Base-by-base conservation (phyloP, 768 basidiomycete species). In the Leccinum ochraceum region DNA sequence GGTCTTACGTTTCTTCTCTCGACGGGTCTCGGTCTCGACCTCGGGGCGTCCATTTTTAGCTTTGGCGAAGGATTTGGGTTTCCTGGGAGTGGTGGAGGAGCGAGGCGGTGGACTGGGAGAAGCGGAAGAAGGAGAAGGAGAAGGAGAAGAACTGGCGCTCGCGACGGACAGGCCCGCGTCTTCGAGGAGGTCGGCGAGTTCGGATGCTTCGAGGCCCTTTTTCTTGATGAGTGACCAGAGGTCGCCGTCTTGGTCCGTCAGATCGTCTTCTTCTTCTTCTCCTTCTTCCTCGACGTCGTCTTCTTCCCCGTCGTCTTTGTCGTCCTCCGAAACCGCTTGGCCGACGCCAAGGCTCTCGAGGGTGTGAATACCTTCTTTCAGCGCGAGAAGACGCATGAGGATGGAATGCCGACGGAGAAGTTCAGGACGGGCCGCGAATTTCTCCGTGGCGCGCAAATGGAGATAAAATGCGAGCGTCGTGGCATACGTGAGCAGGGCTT, bases 401-500 rank as follows among this genome's bases (percentile, higher is more conserved):
- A 94, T 86, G 4, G 92, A 89, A 69, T 88, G 89, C 16, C 79
- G 75, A 69, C 83, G 85, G 58, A 93, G 81, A 42, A 83, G 81
- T 60, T 84, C 81, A 10, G 84, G 89, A 37, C 79, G 82, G 57
- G 80, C 79, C 7, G 83, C 79, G 70, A 87, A 86, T 74, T 89
- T 84, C 61, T 83, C 79, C 44, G 82, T 82, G 24, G 90, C 80
- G n/a, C 91, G 86, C n/a, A 98, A 80, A 72, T 95, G 86, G 44
- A 98, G 78, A 76, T 96, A 98, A 77, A 95, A 98, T 1, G 95
- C 91, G 50, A 98, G 86, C 2, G 87, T 88, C 1, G 94, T 92
- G 20, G 92, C 82, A 70, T 98, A 98, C 9, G 95, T 93, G 39
- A 97, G 77, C 2, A 96, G 79, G 1, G 94, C 84, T 80, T 98